A percentile compares a stretch with the other conserved stretches of the same genome.
Evolutionary conservation across 148 eudicot species (phyloP).

Genomic region (Fagopyrum esculentum): DNA sequence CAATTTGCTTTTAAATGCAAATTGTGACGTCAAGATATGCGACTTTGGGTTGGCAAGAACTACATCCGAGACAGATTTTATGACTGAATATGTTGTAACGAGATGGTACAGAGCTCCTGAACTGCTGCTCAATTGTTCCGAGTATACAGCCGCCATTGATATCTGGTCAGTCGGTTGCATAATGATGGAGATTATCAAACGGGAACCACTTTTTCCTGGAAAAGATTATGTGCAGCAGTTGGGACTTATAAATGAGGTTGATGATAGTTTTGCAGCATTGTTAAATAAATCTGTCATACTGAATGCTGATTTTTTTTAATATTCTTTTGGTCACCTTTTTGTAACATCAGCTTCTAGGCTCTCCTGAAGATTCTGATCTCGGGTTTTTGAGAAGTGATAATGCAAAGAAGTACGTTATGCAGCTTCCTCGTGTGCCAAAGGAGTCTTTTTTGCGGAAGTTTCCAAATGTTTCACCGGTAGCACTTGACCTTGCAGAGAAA

Average conservation of each 20-base stretch:
- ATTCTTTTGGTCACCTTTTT: background rate
- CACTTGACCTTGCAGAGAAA: conserved; percentile 84
- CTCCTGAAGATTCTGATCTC: conserved; percentile 91
- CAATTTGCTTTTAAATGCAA: conserved; percentile 89
- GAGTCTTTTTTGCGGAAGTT: conserved; percentile 55
- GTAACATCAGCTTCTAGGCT: conserved; percentile 57
- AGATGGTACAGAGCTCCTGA: conserved; percentile 99
- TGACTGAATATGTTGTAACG: conserved; percentile 99
- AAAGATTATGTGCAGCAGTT: conserved; percentile 89
- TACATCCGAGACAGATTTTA: conserved; percentile 79
- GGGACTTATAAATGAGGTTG: conserved; percentile 77
- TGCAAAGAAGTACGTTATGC: conserved; percentile 79
- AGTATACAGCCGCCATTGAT: conserved; percentile 87
- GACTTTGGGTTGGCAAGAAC: conserved; percentile 99
- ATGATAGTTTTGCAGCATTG: background rate
- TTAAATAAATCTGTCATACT: background rate
- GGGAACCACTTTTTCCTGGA: conserved; percentile 88
- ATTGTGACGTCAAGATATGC: conserved; percentile 98
- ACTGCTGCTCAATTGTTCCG: conserved; percentile 84
- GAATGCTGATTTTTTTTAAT: background rate
- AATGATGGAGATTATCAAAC: conserved; percentile 84
- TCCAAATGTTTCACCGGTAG: conserved; percentile 65
- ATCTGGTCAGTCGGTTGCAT: conserved; percentile 99
- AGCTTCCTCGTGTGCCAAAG: conserved; percentile 63
- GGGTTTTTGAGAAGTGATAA: conserved; percentile 83